phyloP scores from a whole-genome alignment of 768 basidiomycete genomes.

The Trametes villosa region DNA sequence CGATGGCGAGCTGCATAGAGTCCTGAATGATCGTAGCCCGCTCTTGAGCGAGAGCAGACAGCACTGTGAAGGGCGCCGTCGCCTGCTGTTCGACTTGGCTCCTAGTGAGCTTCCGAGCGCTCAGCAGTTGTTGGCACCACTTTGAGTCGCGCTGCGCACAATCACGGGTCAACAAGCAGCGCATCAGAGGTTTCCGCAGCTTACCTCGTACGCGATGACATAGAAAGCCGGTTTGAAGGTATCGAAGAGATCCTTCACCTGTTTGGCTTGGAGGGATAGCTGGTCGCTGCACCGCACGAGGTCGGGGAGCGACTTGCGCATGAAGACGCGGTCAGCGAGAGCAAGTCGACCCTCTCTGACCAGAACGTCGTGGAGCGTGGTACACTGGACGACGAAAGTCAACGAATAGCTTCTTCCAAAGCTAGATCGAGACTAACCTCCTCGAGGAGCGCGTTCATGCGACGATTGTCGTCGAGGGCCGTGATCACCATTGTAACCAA shows the following conservation, averaged over 20 bases:
- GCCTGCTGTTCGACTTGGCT: no score
- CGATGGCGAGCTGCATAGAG: no score
- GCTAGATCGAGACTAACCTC: neutral
- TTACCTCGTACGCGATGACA: neutral
- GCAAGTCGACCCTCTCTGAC: neutral
- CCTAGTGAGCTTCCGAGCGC: no score
- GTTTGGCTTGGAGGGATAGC: neutral
- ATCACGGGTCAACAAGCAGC: no score
- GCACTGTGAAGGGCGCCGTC: no score
- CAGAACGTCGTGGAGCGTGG: neutral
- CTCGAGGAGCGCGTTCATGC: neutral
- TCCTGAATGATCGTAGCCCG: no score
- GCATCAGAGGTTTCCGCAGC: no score
- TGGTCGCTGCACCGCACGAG: neutral
- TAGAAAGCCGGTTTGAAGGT: neutral
- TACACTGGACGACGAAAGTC: neutral
- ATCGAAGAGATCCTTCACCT: neutral
- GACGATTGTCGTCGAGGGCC: neutral
- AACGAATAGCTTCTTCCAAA: neutral
- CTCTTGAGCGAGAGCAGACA: no score
- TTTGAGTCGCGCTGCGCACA: no score
- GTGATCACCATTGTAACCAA: neutral
- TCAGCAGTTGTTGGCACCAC: no score
- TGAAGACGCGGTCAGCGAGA: neutral
- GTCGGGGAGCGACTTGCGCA: neutral